Base-by-base conservation (phyloP, 2,329 filamentous ascomycete genomes). In the Alternaria burnsii region DNA sequence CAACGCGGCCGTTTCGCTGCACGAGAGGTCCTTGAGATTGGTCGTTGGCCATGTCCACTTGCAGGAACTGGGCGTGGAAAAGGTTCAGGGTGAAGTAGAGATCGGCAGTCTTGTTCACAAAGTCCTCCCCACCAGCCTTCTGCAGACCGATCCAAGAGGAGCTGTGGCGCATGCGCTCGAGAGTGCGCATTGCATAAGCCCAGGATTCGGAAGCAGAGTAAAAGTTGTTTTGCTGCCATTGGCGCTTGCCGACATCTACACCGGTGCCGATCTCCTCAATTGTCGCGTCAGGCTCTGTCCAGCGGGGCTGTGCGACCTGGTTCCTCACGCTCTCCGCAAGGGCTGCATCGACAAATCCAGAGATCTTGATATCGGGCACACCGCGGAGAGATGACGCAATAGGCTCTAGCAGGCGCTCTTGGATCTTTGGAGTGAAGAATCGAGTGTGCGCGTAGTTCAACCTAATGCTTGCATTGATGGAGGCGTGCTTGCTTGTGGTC, bases 101-200 rank as follows among this genome's bases (percentile, higher is more conserved):
- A 44, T 71, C 70, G 0, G 71, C 69, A 1, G 65, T 69, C 12
- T 69, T 64, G 41, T 72, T 70, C 1, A 71, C 67, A 42, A 73
- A 73, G 32, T 68, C 65, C 28, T 66, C 58, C 4, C 71, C 71
- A 42, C 71, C 71, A 3, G 59, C 28, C 3, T 62, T 53, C 48
- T 64, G 65, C 8, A 72, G 61, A 3, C 61, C 55, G 7, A 59
- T 52, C 71, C 71, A 73, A 1, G 70, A 70, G 1, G 71, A 71
- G 32, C 65, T 68, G 48, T 71, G 65, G 34, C 71, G 71, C 71
- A 72, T 73, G 52, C 69, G 68, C 55, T 71, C 71, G 14, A 73
- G 65, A 0, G 68, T 71, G 30, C 69, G 70, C 65, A 71, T 66
- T 0, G 69, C 59, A 32, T 71, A 69, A 3, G 64, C 58, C 70